Evolutionary conservation across 768 basidiomycete genomes (phyloP), one percentile per base, ranked within the genome.

Genomic region (Crepidotus variabilis): DNA sequence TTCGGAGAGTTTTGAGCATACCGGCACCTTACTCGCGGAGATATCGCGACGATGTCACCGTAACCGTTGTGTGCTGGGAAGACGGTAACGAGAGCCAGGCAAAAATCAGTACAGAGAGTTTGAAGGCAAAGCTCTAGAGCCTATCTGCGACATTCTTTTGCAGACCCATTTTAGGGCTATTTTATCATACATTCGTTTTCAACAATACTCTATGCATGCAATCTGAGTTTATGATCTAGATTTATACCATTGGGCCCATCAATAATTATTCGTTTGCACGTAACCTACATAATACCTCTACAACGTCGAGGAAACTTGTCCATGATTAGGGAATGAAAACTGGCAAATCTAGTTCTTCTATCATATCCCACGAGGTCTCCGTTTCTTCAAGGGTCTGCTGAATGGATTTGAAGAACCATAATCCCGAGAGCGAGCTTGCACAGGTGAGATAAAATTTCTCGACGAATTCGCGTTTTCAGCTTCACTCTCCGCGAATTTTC

Each of bases 51-150:
- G 93, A 95, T 68, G 79, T 88, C 32, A 92, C 90, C 0, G 92
- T 92, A 20, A 90, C 88, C 13, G 90, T 91, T 33, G 79, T 91
- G 22, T 91, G 86, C 83, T 94, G 87, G 91, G 88, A 89, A 65
- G 86, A 82, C 47, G 84, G 82, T 16, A 75, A 76, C n/a, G 79
- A 82, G 62, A 65, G 66, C 8, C 62, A 67, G 33, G 72, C 75
- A 1, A 65, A 76, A 54, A 60, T 73, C 10, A 62, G 71, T 49
- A 72, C 68, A 39, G 70, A 76, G 18, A 82, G 76, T 64, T 67
- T 81, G 46, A 87, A 85, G 65, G 66, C 76, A 22, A 78, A 77
- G 59, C 71, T 88, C 56, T 90, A 74, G 57, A 47, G 20, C 39
- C n/a, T n/a, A 47, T 54, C 24, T 3, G 28, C 22, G 6, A 10